A percentile compares a stretch with the other conserved stretches of the same genome.
These are phyloP conservation scores for Fusarium dimerum DNA, from an alignment of 2,329 filamentous ascomycete species.

Conservation along the genomic window DNA sequence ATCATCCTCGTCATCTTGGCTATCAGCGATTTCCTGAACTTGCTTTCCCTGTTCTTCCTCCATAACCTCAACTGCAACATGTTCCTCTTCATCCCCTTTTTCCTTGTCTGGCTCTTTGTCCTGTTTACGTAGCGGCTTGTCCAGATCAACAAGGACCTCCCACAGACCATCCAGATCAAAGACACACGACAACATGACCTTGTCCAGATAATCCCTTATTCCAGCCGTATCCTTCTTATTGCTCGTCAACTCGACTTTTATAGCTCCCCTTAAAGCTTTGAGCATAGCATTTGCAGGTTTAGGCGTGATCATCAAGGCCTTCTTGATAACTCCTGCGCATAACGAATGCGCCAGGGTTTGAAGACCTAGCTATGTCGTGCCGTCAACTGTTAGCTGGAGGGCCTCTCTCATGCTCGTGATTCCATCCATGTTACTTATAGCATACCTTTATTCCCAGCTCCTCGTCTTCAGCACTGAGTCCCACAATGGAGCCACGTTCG, in stretches of 20 bases:
- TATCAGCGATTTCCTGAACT: slow-evolving; percentile 34
- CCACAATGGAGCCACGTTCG: slow-evolving; percentile 53
- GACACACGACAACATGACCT: slow-evolving; percentile 55
- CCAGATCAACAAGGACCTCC: slow-evolving; percentile 57
- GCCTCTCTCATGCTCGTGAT: too few relatives aligned
- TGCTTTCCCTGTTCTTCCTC: neutral
- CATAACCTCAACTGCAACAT: neutral
- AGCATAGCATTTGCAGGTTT: slow-evolving; percentile 43
- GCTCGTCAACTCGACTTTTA: slow-evolving; percentile 38
- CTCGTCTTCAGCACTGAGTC: slow-evolving; percentile 54
- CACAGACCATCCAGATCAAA: slow-evolving; percentile 61
- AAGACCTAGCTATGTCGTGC: slow-evolving; percentile 42
- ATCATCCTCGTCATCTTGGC: slow-evolving; percentile 35
- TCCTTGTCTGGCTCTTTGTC: slow-evolving; percentile 4
- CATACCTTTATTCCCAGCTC: slow-evolving; percentile 49
- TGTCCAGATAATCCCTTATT: slow-evolving; percentile 45
- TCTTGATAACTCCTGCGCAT: slow-evolving; percentile 25
- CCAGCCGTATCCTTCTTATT: slow-evolving; percentile 18
- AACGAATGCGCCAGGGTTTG: slow-evolving; percentile 48
- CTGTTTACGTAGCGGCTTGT: slow-evolving; percentile 40
- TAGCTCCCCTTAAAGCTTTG: slow-evolving; percentile 41
- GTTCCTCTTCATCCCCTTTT: slow-evolving; percentile 23
- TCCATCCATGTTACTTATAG: slow-evolving; percentile 2
- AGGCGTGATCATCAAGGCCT: slow-evolving; percentile 51
- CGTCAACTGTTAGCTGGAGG: slow-evolving; percentile 6